Conservation (phyloP, 2,329 filamentous ascomycete species). For the Penicillium sp. region DNA sequence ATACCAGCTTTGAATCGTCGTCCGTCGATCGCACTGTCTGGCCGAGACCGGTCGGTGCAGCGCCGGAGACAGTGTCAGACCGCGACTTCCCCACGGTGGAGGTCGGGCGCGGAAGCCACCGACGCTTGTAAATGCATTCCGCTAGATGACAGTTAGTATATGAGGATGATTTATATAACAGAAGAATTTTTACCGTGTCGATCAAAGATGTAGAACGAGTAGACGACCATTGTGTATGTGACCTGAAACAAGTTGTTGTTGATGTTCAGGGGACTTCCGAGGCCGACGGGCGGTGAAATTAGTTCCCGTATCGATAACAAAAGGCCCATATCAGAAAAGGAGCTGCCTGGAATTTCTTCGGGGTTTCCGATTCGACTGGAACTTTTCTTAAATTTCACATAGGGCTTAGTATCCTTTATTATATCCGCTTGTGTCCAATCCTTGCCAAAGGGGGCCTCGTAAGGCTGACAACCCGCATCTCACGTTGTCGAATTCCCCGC, state of each 20-base stretch:
- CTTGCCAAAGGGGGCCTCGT: conserved; percentile 7
- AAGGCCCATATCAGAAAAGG: conserved; percentile 7
- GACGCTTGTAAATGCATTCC: conserved; percentile 93
- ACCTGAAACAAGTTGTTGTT: conserved; percentile 5
- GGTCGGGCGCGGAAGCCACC: conserved; percentile 65
- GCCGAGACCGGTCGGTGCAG: conserved; percentile 35
- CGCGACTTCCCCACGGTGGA: conserved; percentile 47
- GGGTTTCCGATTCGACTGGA: not conserved
- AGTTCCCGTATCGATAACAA: conserved; percentile 14
- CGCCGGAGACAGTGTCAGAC: conserved; percentile 47
- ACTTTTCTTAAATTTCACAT: not conserved
- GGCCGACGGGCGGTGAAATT: conserved; percentile 20
- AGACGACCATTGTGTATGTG: conserved; percentile 73
- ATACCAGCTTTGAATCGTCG: conserved; percentile 95
- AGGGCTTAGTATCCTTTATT: not conserved
- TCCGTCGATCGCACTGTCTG: conserved; percentile 53
- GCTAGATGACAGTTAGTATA: conserved; percentile 52
- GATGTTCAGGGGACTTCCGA: conserved; percentile 22
- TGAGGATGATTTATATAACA: conserved; percentile 6
- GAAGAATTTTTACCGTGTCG: conserved; percentile 69
- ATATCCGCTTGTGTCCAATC: not conserved
- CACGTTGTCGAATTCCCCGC: conserved; percentile 20
- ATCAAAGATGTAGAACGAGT: conserved; percentile 98
- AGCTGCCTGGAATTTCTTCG: conserved; percentile 17
- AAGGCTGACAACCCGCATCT: conserved; percentile 23